Evolutionary conservation across 257 asterid genomes (phyloP).

Genomic region (Gardenia jasminoides): DNA sequence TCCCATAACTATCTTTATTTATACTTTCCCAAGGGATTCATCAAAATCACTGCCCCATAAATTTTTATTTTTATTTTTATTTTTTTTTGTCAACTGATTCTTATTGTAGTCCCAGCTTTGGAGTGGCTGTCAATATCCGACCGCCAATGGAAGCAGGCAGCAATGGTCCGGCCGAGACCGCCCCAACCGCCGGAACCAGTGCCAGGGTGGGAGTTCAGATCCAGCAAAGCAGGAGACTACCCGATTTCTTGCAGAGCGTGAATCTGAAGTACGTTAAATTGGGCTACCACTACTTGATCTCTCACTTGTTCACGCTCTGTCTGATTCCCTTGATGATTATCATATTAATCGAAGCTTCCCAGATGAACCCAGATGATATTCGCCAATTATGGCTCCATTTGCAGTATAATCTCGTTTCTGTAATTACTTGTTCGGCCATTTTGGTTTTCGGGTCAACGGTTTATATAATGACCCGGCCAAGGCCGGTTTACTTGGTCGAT

Average conservation of each 20-base stretch:
- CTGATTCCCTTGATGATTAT: constrained; percentile 57
- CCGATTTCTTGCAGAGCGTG: constrained; percentile 81
- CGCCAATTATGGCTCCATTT: constrained; percentile 65
- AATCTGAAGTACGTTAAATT: constrained; percentile 76
- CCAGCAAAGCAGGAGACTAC: constrained; percentile 58
- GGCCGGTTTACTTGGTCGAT: constrained; percentile 70
- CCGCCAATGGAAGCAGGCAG: constrained; percentile 51
- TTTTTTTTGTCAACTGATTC: too few relatives aligned
- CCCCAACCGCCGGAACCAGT: constrained; percentile 12
- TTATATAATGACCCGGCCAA: constrained; percentile 67
- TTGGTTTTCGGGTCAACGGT: constrained; percentile 73
- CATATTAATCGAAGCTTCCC: constrained; percentile 56
- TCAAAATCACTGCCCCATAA: neutral
- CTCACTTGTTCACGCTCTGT: constrained; percentile 62
- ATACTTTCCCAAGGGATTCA: too few relatives aligned
- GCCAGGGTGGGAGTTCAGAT: constrained; percentile 60
- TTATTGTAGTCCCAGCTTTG: neutral
- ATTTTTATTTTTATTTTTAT: too few relatives aligned
- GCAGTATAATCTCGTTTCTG: constrained; percentile 62
- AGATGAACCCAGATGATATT: constrained; percentile 65
- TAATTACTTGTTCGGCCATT: constrained; percentile 55
- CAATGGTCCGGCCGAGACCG: constrained; percentile 15
- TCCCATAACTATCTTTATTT: neutral
- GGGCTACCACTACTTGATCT: constrained; percentile 86
- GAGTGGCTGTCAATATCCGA: neutral